Conservation (phyloP, 306 rosid species). For the Vigna nakashimae region DNA sequence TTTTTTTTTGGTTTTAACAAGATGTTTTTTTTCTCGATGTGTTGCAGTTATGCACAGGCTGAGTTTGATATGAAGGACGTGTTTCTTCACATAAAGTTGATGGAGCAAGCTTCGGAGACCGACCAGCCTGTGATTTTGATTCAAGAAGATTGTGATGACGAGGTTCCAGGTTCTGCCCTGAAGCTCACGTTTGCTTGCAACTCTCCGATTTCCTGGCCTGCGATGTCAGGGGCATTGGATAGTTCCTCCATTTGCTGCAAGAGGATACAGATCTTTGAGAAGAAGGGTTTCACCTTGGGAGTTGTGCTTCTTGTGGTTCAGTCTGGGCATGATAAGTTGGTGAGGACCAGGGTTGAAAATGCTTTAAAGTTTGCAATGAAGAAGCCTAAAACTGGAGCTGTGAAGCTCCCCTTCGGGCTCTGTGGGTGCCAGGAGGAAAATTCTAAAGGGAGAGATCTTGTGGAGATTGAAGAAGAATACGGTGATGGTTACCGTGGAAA, state of each 20-base stretch:
- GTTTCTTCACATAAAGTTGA: constrained; percentile 88
- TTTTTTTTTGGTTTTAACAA: background rate
- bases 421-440: constrained; percentile 98
- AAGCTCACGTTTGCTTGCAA: constrained; percentile 92
- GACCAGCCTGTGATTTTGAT: constrained; percentile 82
- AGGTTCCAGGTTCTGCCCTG: constrained; percentile 59
- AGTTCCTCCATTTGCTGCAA: constrained; percentile 79
- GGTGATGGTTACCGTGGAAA: constrained; percentile 57
- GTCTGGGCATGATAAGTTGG: constrained; percentile 68
- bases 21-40: background rate
- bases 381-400: constrained; percentile 67
- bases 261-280: constrained; percentile 92
- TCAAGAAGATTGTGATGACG: constrained; percentile 66
- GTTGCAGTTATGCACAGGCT: constrained; percentile 83
- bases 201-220: constrained; percentile 82
- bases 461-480: constrained; percentile 73
- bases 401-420: constrained; percentile 91
- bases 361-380: constrained; percentile 75
- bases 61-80: constrained; percentile 97
- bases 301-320: constrained; percentile 68
- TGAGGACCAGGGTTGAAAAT: constrained; percentile 70
- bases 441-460: constrained; percentile 68
- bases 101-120: constrained; percentile 79
- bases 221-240: constrained; percentile 76
- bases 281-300: constrained; percentile 82